phyloP scores from a whole-genome alignment of 1,284 basidiomycete species.

The Naganishia albida region DNA sequence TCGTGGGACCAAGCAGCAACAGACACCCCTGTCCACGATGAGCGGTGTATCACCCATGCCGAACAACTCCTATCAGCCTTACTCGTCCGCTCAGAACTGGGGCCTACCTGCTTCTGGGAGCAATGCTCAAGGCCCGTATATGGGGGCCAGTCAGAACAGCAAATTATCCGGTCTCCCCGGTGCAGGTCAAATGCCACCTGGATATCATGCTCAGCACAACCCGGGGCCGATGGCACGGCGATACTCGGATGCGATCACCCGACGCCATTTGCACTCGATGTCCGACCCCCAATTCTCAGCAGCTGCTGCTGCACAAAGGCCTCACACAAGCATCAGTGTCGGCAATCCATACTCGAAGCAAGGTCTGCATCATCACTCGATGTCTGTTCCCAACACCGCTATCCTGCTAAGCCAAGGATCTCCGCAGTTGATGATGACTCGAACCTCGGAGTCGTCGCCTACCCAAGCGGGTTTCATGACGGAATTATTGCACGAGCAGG shows the following conservation, averaged over 20 bases:
- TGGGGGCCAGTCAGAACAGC: neutral
- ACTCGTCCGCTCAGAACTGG: neutral
- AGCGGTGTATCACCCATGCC: neutral
- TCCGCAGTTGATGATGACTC: neutral
- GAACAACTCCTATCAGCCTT: neutral
- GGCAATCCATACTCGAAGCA: neutral
- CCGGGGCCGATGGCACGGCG: conserved; percentile 14
- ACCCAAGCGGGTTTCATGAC: neutral
- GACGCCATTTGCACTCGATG: conserved; percentile 5
- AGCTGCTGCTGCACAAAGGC: neutral
- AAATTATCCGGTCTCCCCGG: neutral
- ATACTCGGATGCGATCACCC: conserved; percentile 16
- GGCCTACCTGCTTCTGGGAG: too few species aligned
- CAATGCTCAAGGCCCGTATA: neutral
- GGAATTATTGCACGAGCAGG: neutral
- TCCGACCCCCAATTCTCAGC: neutral
- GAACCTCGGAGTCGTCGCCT: neutral
- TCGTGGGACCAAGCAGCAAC: neutral
- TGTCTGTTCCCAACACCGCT: conserved; percentile 11
- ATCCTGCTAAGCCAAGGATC: neutral
- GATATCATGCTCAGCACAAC: neutral
- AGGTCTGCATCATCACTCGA: neutral
- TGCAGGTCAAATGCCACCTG: neutral
- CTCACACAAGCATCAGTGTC: conserved; percentile 17
- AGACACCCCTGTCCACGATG: neutral